Base-by-base conservation (phyloP, 2,329 filamentous ascomycete genomes). In the Falciphora oryzae region DNA sequence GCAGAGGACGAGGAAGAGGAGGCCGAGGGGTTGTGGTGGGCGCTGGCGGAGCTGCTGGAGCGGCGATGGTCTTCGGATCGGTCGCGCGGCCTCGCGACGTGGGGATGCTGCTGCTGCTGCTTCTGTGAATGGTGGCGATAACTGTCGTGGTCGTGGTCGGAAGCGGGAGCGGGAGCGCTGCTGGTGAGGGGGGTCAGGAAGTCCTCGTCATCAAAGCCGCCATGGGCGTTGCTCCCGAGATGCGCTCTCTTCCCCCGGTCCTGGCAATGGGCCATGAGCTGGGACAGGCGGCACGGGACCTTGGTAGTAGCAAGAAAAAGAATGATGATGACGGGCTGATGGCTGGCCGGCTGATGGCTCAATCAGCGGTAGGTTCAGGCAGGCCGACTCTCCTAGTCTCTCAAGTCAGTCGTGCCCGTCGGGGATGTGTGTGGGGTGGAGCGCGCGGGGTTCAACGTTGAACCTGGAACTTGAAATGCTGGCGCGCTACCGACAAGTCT, bases 241-340 rank as follows among this genome's bases (percentile, higher is more conserved):
- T 35, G 32, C 38, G 60, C 38, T 29, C 44, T 62, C 32, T 35
- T 56, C 32, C 44, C 60, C 28, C 60, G 35, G 60, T 62, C 60
- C 38, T 62, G 35, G 60, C 44, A 62, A 29, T 62, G 60, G 60
- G 60, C 60, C 60, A 62, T 62, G 60, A 38, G 53, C 18, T n/a
- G 18, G 53, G 16, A 27, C 22, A n/a, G 11, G 53, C 44, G 53
- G 53, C 18, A 57, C 18, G 25, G 53, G 53, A 16, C 18, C 18
- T 57, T 27, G 53, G 25, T 27, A 35, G 32, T 35, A 35, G 32
- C 10, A 10, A 35, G 10, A 14, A 35, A 11, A 11, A 35, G 10
- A 35, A 10, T 2, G 10, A 14, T 35, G 10, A 14, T 2, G 32
- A 2, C 32, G 13, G 32, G 8, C 10, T 35, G 32, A 8, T 35